Base-by-base conservation (phyloP, 306 rosid species). In the Acacia melanoxylon region DNA sequence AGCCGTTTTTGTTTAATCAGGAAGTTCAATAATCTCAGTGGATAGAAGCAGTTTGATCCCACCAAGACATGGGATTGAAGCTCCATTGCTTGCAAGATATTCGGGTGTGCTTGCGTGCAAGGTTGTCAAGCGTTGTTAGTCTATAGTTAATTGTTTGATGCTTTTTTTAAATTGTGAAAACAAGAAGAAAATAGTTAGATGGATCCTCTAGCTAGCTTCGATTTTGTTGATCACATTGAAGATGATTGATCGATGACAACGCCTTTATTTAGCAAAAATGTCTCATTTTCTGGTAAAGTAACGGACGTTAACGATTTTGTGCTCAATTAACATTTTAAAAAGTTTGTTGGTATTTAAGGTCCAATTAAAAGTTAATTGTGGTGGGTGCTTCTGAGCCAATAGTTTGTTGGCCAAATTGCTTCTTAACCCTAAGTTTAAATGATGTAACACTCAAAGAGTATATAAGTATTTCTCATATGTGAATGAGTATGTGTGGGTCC, bases 1-100 rank as follows among this genome's bases (percentile, higher is more conserved):
- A 1, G 96, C 92, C 0, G 76, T 44, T 77, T 91, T 91, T 14
- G 59, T 83, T 4, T 54, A 84, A 49, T 82, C 90, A 0, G 96
- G 96, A 10, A 25, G 1, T 14, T 85, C 87, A 1, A 69, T 58
- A 17, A 75, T 33, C 7, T 35, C 37, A 0, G 8, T 66, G 44
- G 54, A 73, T 3, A 81, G 59, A 62, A 3, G 7, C 0, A 86
- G 73, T 27, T 40, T 91, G 68, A 88, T 91, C n/a, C 77, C 68
- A 54, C 90, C 96, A 7, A 87, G 69, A 86, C 88, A 86, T 8
- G 96, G 93, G 9, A 59, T 80, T 4, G 69, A 54, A 4, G 96
- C 83, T 31, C 49, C 44, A 0, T 80, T 88, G 61, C 89, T 91
- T 6, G 83, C 94, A 0, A 87, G 84, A 42, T 87, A 76, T 59